Percentiles rank a stretch among this genome's conserved stretches.
These are phyloP conservation scores for Quercus phellos DNA, from an alignment of 331 rosid genomes.

Conservation along the genomic window DNA sequence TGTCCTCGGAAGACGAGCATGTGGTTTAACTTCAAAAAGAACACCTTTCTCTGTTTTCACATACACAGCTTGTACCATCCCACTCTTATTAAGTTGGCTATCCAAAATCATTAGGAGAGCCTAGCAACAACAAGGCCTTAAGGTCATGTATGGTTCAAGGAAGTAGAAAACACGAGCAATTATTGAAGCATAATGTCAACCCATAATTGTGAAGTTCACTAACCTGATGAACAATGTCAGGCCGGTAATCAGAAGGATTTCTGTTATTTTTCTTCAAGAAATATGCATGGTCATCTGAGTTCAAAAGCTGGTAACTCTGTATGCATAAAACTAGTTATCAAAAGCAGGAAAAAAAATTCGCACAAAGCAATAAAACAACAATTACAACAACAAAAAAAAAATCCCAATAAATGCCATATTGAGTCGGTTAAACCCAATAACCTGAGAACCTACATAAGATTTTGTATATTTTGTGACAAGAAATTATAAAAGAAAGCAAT, in stretches of 20 bases:
- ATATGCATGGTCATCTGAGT: conserved; percentile 69
- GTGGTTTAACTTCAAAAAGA: conserved; percentile 73
- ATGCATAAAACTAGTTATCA: not conserved
- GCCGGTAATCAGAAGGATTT: conserved; percentile 59
- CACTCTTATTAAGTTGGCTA: conserved; percentile 79
- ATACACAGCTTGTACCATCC: conserved; percentile 66
- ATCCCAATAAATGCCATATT: not conserved
- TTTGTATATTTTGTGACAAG: not conserved
- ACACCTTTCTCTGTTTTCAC: conserved; percentile 72
- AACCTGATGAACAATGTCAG: conserved; percentile 39
- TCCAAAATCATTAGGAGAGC: conserved; percentile 72
- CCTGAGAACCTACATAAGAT: not conserved
- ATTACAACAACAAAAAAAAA: not conserved
- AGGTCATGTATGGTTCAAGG: no score
- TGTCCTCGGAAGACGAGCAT: conserved; percentile 85
- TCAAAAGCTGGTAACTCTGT: conserved; percentile 67
- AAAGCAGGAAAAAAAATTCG: not conserved
- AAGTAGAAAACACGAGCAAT: no score
- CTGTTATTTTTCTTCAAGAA: conserved; percentile 55
- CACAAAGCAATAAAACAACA: not conserved
- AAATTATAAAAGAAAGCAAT: not conserved
- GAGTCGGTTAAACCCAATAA: not conserved
- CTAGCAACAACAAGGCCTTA: conserved; percentile 25
- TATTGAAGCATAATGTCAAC: conserved; percentile 23
- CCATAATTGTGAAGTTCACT: no score